These are phyloP conservation scores for Xylaria flabelliformis DNA, from an alignment of 495 filamentous ascomycete species.

Conservation along the genomic window DNA sequence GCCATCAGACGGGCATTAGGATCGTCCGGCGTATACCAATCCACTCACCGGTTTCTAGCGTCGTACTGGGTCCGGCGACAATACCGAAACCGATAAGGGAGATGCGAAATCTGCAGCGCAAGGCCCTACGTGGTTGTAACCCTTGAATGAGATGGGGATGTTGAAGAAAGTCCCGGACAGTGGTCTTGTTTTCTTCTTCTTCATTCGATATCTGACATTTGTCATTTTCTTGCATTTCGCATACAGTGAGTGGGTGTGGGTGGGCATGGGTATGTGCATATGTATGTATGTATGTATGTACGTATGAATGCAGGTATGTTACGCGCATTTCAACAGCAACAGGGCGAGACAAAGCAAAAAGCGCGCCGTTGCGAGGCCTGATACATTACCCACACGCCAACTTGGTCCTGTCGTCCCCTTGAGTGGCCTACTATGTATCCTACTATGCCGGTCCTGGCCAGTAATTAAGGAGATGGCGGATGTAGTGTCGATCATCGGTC, in stretches of 20 bases:
- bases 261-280: background rate
- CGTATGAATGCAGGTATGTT: background rate
- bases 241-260: background rate
- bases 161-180: conserved; percentile 16
- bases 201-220: conserved; percentile 13
- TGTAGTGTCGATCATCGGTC: conserved; percentile 25
- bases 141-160: background rate
- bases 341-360: background rate
- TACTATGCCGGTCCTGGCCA: conserved; percentile 6
- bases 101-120: background rate
- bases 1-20: conserved; percentile 29
- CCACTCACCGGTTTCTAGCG: conserved; percentile 18
- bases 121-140: background rate
- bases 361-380: background rate
- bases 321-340: background rate
- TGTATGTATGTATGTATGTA: background rate
- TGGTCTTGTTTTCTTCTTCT: background rate
- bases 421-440: background rate
- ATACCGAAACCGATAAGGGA: conserved; percentile 18
- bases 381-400: background rate
- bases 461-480: conserved; percentile 20
- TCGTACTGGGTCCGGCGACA: conserved; percentile 16
- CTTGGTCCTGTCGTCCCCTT: background rate
- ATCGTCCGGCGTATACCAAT: conserved; percentile 20
- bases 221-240: conserved; percentile 17